Percentiles rank a stretch among this genome's conserved stretches.
phyloP scores from a whole-genome alignment of 257 asterid species.

The Przewalskia tangutica region DNA sequence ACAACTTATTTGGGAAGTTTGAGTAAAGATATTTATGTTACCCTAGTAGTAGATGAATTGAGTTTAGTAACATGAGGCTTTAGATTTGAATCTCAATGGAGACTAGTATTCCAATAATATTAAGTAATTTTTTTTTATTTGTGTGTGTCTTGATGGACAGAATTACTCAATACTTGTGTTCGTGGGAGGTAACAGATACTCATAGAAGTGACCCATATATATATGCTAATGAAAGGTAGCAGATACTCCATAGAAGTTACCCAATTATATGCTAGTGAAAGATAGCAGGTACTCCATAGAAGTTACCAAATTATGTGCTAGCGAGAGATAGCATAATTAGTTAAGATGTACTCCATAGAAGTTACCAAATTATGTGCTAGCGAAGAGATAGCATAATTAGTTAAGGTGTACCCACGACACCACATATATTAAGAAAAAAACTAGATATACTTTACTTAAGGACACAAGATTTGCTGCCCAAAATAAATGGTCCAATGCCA shows the following conservation, averaged over 20 bases:
- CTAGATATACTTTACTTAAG: background rate
- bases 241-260: too few species aligned
- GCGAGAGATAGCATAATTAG: background rate
- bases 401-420: background rate
- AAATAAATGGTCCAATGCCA: background rate
- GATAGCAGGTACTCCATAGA: accelerated
- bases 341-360: too few species aligned
- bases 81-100: background rate
- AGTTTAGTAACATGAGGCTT: background rate
- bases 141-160: background rate
- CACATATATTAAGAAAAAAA: background rate
- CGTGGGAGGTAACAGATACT: background rate
- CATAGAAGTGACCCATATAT: too few species aligned
- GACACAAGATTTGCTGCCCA: background rate
- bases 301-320: too few species aligned
- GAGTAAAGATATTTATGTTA: background rate
- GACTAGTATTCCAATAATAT: background rate
- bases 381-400: background rate
- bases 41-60: too few species aligned
- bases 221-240: too few species aligned
- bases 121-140: background rate
- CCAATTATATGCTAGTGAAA: too few species aligned
- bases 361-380: too few species aligned
- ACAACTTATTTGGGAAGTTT: background rate
- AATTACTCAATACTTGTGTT: background rate